Evolutionary conservation across 2,329 filamentous ascomycete genomes (phyloP).

Genomic region (Triangularia setosa): DNA sequence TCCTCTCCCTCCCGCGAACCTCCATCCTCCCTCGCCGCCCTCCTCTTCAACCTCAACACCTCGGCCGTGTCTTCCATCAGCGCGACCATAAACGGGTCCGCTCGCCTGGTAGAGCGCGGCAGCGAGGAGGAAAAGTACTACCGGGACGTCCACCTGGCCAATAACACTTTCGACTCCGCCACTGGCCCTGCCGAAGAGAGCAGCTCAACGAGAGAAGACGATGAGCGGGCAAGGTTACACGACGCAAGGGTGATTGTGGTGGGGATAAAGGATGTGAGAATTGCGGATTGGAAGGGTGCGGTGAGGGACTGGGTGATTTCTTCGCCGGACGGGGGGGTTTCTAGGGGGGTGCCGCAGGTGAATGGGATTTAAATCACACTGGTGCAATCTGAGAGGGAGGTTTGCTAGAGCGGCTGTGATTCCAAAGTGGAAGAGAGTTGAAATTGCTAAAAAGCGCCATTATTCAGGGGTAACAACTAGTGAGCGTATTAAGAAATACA

Average conservation of each 20-base stretch:
- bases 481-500: not conserved
- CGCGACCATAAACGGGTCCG: slow-evolving; percentile 88
- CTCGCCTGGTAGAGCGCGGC: slow-evolving; percentile 66
- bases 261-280: slow-evolving; percentile 76
- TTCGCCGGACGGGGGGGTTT: slow-evolving; percentile 29
- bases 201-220: slow-evolving; percentile 19
- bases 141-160: slow-evolving; percentile 77
- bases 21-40: slow-evolving; percentile 69
- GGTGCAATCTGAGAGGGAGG: too few species aligned
- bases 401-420: too few species aligned
- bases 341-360: slow-evolving; percentile 18
- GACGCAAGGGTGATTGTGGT: slow-evolving; percentile 87
- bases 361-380: slow-evolving; percentile 3
- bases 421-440: not conserved
- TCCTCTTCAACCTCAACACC: slow-evolving; percentile 88
- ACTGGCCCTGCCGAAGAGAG: slow-evolving; percentile 29
- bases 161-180: slow-evolving; percentile 77
- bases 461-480: not conserved
- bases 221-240: slow-evolving; percentile 68
- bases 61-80: slow-evolving; percentile 83
- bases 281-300: slow-evolving; percentile 92
- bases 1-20: slow-evolving; percentile 53
- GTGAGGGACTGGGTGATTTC: slow-evolving; percentile 71
- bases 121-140: slow-evolving; percentile 84
- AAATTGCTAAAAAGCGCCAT: not conserved